These are phyloP conservation scores for Isoetes taiwanensis DNA, from an alignment of 75 land plant species.

Conservation along the genomic window DNA sequence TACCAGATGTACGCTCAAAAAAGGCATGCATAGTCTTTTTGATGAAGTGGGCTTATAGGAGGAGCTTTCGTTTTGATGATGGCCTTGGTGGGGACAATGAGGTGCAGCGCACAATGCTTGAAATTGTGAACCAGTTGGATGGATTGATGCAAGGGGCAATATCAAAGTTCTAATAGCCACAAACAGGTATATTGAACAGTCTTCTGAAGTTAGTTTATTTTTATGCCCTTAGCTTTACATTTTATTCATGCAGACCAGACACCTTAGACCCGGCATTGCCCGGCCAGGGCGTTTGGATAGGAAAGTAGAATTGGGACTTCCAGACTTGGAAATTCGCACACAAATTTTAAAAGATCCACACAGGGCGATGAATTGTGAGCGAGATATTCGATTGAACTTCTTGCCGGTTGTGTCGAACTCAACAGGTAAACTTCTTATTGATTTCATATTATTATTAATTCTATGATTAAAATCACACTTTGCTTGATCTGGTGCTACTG, in stretches of 20 bases:
- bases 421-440: conserved; percentile 46
- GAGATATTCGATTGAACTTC: conserved; percentile 92
- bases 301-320: conserved; percentile 95
- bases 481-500: no score
- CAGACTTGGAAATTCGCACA: conserved; percentile 86
- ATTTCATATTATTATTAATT: no score
- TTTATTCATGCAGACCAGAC: conserved; percentile 67
- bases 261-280: conserved; percentile 92
- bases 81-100: conserved; percentile 98
- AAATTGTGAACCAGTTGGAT: conserved; percentile 98
- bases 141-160: conserved; percentile 99
- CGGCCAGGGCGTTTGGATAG: conserved; percentile 93
- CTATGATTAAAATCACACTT: no score
- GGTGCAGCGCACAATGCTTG: conserved; percentile 98
- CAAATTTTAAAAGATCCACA: conserved; percentile 97
- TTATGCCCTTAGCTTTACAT: no score
- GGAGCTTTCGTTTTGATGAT: conserved; percentile 98
- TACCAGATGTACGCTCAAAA: conserved; percentile 85
- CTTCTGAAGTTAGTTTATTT: background rate
- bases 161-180: conserved; percentile 99
- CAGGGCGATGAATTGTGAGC: conserved; percentile 91
- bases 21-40: conserved; percentile 98
- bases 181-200: conserved; percentile 92
- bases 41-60: conserved; percentile 97
- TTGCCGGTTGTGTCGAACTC: conserved; percentile 91